Conservation (phyloP, 345 rosid species). For the Pistacia atlantica region DNA sequence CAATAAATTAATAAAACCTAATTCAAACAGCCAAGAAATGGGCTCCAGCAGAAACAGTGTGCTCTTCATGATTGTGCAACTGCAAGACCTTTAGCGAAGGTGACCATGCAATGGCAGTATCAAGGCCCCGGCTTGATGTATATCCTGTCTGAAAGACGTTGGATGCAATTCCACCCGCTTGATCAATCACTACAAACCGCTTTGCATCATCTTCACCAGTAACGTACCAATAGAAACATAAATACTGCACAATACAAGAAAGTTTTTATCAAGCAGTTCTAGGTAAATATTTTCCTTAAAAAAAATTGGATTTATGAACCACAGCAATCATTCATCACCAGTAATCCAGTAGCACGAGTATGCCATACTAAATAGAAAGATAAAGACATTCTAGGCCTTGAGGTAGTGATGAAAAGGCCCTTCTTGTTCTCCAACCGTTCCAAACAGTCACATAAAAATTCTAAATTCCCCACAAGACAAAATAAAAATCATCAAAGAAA, state of each 20-base stretch:
- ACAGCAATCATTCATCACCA: background rate
- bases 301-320: background rate
- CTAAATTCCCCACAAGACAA: background rate
- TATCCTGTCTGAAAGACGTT: no score
- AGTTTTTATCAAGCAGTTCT: background rate
- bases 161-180: conserved; percentile 3
- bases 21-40: conserved; percentile 22
- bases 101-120: conserved; percentile 7
- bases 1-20: conserved; percentile 22
- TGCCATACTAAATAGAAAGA: background rate
- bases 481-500: background rate
- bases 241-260: conserved; percentile 22
- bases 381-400: background rate
- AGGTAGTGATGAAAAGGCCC: background rate
- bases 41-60: background rate
- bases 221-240: conserved; percentile 6
- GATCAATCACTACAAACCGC: background rate
- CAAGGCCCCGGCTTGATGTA: background rate
- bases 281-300: background rate
- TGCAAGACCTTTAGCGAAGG: conserved; percentile 25
- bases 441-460: background rate
- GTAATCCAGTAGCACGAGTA: background rate
- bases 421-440: background rate
- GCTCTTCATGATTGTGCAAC: conserved; percentile 3
- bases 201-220: conserved; percentile 11